Evolutionary conservation across 176 grass and related monocot species (phyloP).

Genomic region (Raddia distichophylla): DNA sequence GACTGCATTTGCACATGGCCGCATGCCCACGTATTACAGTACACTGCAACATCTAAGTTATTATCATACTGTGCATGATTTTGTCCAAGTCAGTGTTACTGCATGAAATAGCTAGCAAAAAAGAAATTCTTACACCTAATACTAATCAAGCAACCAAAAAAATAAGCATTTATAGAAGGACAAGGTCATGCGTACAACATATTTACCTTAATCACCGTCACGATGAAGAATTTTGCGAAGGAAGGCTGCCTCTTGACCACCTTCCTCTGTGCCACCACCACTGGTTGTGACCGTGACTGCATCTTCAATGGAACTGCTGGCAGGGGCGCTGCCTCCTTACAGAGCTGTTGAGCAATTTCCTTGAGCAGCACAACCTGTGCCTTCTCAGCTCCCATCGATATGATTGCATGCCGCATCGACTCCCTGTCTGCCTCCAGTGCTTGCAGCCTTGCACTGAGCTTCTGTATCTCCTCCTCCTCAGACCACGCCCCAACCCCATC

Average conservation of each 20-base stretch:
- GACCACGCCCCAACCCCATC: not conserved
- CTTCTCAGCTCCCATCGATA: constrained; percentile 71
- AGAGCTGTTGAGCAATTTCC: constrained; percentile 78
- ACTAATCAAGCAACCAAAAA: constrained; percentile 19
- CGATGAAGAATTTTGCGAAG: constrained; percentile 51
- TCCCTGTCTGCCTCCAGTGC: constrained; percentile 76
- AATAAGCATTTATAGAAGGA: constrained; percentile 23
- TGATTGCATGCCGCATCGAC: constrained; percentile 71
- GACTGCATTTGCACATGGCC: not conserved
- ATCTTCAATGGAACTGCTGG: constrained; percentile 21
- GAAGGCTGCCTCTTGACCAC: constrained; percentile 48
- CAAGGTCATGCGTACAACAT: not conserved
- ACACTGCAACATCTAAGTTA: not conserved
- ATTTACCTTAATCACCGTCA: constrained; percentile 65
- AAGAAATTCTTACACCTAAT: not conserved
- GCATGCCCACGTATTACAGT: not conserved
- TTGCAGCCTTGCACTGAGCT: constrained; percentile 64
- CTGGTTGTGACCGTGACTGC: not conserved
- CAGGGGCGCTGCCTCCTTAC: constrained; percentile 38
- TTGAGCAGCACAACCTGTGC: constrained; percentile 65
- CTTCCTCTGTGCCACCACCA: constrained; percentile 45
- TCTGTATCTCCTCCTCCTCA: constrained; percentile 62
- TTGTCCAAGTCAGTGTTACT: constrained; percentile 11
- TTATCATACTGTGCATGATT: not conserved
- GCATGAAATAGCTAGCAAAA: not conserved